Evolutionary conservation across 495 filamentous ascomycete genomes (phyloP), one percentile per base, ranked within the genome.

Genomic region (Lepidopterella palustris): DNA sequence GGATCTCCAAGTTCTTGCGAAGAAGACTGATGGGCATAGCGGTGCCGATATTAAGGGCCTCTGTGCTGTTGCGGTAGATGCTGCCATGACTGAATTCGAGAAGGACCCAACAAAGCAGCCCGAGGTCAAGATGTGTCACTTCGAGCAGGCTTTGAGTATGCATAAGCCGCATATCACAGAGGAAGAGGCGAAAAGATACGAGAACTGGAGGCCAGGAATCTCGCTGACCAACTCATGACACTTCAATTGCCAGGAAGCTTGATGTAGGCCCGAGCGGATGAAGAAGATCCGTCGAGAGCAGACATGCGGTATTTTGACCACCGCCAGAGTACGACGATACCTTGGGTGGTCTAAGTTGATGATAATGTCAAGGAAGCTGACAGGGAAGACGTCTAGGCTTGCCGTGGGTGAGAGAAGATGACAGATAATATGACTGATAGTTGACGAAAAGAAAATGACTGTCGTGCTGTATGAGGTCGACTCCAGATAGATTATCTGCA

Each of bases 1-100:
- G 8, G 82, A 89, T 63, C 67, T 89, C 8, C 77, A 78, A 2
- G 71, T 78, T 26, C 68, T 98, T 32, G 88, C 90, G n/a, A 57
- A 70, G n/a, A 73, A 72, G 59, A 90, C 84, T 0, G 88, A 90
- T 9, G 90, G 91, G 0, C 90, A 87, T 70, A 92, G 89, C 2
- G 93, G 93, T 5, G 91, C 93, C 0, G 93, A 98, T 72, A 80
- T 97, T 48, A 85, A 88, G 49, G 84, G 80, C 21, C 85, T 97
- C 5, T 97, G 92, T 55, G 35, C 57, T 13, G 48, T 57, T 24
- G 64, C 57, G 11, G 53, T 58, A 21, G 60, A 63, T 10, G 26
- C 57, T 39, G 60, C 64, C 28, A 63, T 60, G 13, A 24, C 45
- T 8, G 60, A 67, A 35, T 67, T 58, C 26, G 40, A 31, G 24